These are phyloP conservation scores for Phytophthora meadii DNA, from an alignment of 352 stramenopile genomes.

Conservation along the genomic window DNA sequence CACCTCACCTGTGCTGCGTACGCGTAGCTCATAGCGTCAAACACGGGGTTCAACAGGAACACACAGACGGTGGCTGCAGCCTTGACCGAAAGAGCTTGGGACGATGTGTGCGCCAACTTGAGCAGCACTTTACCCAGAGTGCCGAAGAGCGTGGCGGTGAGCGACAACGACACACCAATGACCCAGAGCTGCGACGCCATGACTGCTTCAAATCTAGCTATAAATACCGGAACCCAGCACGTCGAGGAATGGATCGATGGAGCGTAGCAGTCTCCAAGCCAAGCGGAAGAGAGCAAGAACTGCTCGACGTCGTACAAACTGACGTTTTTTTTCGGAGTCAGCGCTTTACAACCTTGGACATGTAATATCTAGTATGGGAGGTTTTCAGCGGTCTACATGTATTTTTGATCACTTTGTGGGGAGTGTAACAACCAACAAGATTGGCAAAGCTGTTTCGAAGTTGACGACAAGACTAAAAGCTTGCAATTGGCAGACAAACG, in stretches of 20 bases:
- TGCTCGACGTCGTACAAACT: constrained; percentile 21
- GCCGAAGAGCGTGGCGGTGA: constrained; percentile 84
- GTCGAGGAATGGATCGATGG: constrained; percentile 12
- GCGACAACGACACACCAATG: constrained; percentile 79
- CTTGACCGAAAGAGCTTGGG: constrained; percentile 61
- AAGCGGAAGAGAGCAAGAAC: constrained; percentile 32
- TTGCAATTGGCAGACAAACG: constrained; percentile 15
- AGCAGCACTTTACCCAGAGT: constrained; percentile 89
- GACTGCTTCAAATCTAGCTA: constrained; percentile 21
- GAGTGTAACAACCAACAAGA: constrained; percentile 1
- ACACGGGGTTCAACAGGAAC: constrained; percentile 86
- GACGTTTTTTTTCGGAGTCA: constrained; percentile 35
- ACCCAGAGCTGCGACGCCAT: constrained; percentile 68
- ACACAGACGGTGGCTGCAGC: constrained; percentile 80
- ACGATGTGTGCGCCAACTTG: constrained; percentile 81
- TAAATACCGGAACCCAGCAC: constrained; percentile 23
- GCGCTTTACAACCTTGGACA: constrained; percentile 13
- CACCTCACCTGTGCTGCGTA: constrained; percentile 78
- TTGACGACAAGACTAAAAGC: neutral
- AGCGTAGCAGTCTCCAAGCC: constrained; percentile 1
- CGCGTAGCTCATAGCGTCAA: constrained; percentile 88
- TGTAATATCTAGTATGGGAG: constrained; percentile 13
- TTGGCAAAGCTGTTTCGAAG: constrained; percentile 4
- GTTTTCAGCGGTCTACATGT: neutral
- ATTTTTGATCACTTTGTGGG: no score